Conservation (phyloP, 176 grass and related monocot species). For the Bolboschoenus planiculmis region DNA sequence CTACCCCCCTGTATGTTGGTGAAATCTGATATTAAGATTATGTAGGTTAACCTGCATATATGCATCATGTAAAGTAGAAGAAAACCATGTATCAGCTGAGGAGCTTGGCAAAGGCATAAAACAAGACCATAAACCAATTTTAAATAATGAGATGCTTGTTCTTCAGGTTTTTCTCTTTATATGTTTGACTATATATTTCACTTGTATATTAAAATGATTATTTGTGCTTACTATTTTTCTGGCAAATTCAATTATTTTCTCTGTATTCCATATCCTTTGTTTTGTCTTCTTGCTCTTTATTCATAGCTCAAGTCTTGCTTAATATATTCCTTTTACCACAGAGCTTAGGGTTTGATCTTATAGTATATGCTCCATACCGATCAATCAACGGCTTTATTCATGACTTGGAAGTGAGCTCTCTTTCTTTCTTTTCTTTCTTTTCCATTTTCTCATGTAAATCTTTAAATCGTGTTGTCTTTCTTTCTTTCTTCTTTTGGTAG, state of each 20-base stretch:
- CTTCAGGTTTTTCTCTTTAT: slow-evolving; percentile 50
- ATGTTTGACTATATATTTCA: slow-evolving; percentile 13
- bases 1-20: neutral
- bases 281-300: neutral
- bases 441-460: neutral
- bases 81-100: slow-evolving; percentile 98
- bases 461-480: slow-evolving; percentile 2
- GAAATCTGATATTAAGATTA: slow-evolving; percentile 18
- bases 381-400: slow-evolving; percentile 77
- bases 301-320: neutral
- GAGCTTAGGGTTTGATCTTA: slow-evolving; percentile 86
- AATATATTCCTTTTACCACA: slow-evolving; percentile 36
- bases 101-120: slow-evolving; percentile 95
- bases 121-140: slow-evolving; percentile 89
- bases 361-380: slow-evolving; percentile 88
- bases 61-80: slow-evolving; percentile 95
- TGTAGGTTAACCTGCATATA: slow-evolving; percentile 98
- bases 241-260: neutral
- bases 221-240: neutral
- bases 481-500: slow-evolving; percentile 23
- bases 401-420: slow-evolving; percentile 59
- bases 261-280: slow-evolving; percentile 4
- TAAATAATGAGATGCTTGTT: slow-evolving; percentile 90
- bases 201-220: neutral
- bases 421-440: slow-evolving; percentile 22